Evolutionary conservation across 179 eudicot genomes (phyloP), one percentile per base, ranked within the genome.

Genomic region (Pouteria campechiana): DNA sequence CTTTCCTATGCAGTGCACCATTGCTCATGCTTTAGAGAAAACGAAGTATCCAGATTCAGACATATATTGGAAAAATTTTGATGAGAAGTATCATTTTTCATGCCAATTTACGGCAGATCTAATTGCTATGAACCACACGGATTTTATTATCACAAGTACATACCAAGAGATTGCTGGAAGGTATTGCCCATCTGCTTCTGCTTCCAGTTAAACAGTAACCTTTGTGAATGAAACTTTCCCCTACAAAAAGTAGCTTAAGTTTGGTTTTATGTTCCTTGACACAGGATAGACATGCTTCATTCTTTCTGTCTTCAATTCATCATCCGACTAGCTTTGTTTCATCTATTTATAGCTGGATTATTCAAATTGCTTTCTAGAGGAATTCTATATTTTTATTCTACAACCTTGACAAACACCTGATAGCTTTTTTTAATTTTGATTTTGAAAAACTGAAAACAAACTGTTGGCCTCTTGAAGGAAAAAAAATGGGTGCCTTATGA

Each of bases 161-260:
- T 88, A 72, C 67, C 97, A 88, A 60, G 97, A 88, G 39, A 83
- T 88, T 10, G 97, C 97, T 9, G 97, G 97, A 57, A 79, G 71
- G 97, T 83, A 74, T 35, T 0, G 6, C 3, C 11, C 8, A n/a
- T n/a, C n/a, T n/a, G n/a, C n/a, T n/a, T n/a, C n/a, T n/a, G n/a
- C n/a, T n/a, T n/a, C 11, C 6, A 16, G 6, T 52, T 24, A 7
- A 27, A 2, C 3, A 41, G 8, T 8, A 3, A 24, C 6, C 15
- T 5, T 34, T 5, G 6, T 25, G 0, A 15, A 40, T n/a, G n/a
- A n/a, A n/a, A n/a, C n/a, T n/a, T n/a, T n/a, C 2, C 21, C 7
- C 11, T 12, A 23, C 18, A 7, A 19, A 18, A 27, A 16, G 6
- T 45, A 8, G 38, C 3, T 33, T 2, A 21, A 1, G 15, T 38